Percentiles rank a stretch among this genome's conserved stretches.
These are phyloP conservation scores for Actinomortierella ambigua DNA, from an alignment of 371 early-diverging fungal species.

Conservation along the genomic window DNA sequence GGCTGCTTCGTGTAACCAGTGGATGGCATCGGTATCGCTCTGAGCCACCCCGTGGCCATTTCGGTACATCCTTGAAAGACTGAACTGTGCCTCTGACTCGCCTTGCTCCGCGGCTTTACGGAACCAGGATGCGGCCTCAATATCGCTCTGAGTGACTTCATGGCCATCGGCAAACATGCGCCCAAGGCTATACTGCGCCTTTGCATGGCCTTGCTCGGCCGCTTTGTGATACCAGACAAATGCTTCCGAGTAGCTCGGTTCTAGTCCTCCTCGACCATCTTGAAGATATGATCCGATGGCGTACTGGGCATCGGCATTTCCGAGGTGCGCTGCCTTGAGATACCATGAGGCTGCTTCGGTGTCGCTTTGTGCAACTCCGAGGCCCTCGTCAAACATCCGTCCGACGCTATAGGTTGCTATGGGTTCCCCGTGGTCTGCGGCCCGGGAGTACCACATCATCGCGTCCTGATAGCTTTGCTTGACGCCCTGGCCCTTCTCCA, in stretches of 20 bases:
- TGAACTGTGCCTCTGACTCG: constrained; percentile 53
- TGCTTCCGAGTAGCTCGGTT: constrained; percentile 64
- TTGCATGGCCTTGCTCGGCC: constrained; percentile 79
- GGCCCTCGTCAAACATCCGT: constrained; percentile 82
- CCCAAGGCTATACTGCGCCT: constrained; percentile 81
- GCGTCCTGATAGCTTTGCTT: constrained; percentile 66
- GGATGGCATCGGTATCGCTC: constrained; percentile 55
- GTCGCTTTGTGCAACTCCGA: constrained; percentile 74
- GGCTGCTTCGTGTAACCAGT: constrained; percentile 77
- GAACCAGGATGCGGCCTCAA: no score
- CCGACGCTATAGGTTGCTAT: constrained; percentile 70
- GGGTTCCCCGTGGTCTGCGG: constrained; percentile 74
- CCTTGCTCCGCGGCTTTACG: constrained; percentile 72
- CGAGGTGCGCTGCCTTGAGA: constrained; percentile 61
- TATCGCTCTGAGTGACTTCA: no score
- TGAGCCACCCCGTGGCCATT: no score
- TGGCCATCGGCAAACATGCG: no score
- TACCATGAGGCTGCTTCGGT: constrained; percentile 75
- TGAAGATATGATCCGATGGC: constrained; percentile 78
- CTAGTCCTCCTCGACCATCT: constrained; percentile 76
- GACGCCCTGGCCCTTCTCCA: constrained; percentile 83
- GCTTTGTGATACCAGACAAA: constrained; percentile 73
- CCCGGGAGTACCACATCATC: constrained; percentile 68
- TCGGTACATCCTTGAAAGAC: no score
- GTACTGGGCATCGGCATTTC: constrained; percentile 82